Evolutionary conservation across 2,329 filamentous ascomycete genomes (phyloP).

Genomic region (Calonectria pteridis): DNA sequence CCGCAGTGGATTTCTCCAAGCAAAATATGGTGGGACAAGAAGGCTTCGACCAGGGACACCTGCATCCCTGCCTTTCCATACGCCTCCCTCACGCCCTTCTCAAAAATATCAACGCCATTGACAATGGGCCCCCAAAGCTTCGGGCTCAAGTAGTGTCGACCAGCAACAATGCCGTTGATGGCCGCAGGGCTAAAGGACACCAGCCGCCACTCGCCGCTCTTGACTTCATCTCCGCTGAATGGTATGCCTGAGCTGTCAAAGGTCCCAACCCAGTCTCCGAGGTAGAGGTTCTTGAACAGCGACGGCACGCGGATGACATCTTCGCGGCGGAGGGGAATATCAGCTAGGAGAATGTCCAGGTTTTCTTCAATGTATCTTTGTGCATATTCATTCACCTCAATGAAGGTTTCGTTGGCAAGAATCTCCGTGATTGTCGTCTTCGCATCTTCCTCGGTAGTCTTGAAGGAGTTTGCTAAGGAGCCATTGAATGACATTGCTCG

Average conservation of each 20-base stretch:
- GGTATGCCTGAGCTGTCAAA: not conserved
- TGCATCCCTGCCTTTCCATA: constrained; percentile 34
- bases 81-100: constrained; percentile 27
- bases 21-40: constrained; percentile 38
- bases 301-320: constrained; percentile 6
- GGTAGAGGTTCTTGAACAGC: not conserved
- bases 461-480: constrained; percentile 2
- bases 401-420: not conserved
- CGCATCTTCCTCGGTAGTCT: constrained; percentile 3
- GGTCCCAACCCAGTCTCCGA: not conserved
- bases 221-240: not conserved
- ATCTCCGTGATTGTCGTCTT: constrained; percentile 25
- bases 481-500: constrained; percentile 13
- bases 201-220: constrained; percentile 15
- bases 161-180: constrained; percentile 41
- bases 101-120: constrained; percentile 38
- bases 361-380: not conserved
- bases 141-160: constrained; percentile 35
- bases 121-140: constrained; percentile 41
- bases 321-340: not conserved
- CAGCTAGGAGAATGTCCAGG: not conserved
- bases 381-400: not conserved
- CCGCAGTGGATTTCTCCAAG: constrained; percentile 43
- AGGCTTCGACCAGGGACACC: constrained; percentile 40
- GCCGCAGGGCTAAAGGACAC: constrained; percentile 33